A percentile compares a stretch with the other conserved stretches of the same genome.
These are phyloP conservation scores for Thinopyrum elongatum DNA, from an alignment of 176 grass and related monocot species.

Conservation along the genomic window DNA sequence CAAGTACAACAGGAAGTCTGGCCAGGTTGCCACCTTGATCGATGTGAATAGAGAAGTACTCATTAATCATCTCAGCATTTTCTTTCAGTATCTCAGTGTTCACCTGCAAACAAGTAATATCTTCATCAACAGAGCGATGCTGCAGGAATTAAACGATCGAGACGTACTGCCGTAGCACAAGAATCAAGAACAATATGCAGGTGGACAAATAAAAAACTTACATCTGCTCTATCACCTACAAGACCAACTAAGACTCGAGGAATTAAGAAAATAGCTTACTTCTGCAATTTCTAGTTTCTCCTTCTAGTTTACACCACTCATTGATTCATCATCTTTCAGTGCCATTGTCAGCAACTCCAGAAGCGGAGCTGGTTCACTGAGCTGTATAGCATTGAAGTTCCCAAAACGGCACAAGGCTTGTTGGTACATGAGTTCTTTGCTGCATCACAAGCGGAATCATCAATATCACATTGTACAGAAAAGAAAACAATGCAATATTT, in stretches of 20 bases:
- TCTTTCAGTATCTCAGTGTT: conserved; percentile 79
- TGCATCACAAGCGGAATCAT: conserved; percentile 38
- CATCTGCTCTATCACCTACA: neutral
- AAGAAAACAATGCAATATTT: conserved; percentile 26
- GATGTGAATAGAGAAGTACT: conserved; percentile 81
- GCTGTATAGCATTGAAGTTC: conserved; percentile 90
- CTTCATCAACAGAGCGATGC: neutral
- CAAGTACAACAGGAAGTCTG: conserved; percentile 91
- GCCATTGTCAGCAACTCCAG: conserved; percentile 73
- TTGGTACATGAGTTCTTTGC: conserved; percentile 97
- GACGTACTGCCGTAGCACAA: neutral
- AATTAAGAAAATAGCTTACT: conserved; percentile 42
- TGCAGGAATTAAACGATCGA: conserved; percentile 4
- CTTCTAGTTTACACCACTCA: conserved; percentile 48
- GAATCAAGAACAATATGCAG: neutral
- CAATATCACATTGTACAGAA: conserved; percentile 7
- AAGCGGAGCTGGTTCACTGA: conserved; percentile 86
- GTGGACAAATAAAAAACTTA: neutral
- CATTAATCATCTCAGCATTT: conserved; percentile 79
- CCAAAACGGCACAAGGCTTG: conserved; percentile 79
- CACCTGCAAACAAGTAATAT: conserved; percentile 37
- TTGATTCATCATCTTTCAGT: conserved; percentile 64
- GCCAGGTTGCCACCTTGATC: conserved; percentile 65
- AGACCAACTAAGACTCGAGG: neutral
- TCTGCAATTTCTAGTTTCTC: conserved; percentile 85